Evolutionary conservation across 2,329 filamentous ascomycete genomes (phyloP), one percentile per base, ranked within the genome.

Genomic region (Xylariales sp.): DNA sequence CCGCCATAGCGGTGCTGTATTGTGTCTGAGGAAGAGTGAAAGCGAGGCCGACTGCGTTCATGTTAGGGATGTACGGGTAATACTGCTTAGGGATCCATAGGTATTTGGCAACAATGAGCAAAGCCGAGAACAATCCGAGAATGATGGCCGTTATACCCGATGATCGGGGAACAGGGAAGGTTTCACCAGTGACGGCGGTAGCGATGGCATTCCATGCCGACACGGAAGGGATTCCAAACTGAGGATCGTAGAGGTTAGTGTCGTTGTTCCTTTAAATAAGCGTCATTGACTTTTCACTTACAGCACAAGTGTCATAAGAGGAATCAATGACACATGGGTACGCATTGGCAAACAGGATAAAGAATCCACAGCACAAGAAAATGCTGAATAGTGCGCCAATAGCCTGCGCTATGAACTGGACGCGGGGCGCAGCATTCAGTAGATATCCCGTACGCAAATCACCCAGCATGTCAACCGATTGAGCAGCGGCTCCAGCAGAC

Each of bases 391-490:
- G 55, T 7, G 76, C 76, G 19, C 81, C 81, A 12, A 82, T 59
- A 29, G 68, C 71, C 57, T 85, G 82, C 0, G 80, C 81, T 47
- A 80, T 67, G 68, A 79, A 85, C 57, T 85, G 81, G 54, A 79
- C 71, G 42, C 74, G 69, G 0, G 81, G 81, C 0, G 81, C 72
- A 0, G 81, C 84, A 44, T 73, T 67, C 38, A 85, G 72, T 5
- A 85, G 66, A 66, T 83, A 85, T 5, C 81, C 81, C 28, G 80
- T 78, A 23, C 80, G 72, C 70, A 85, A 84, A 51, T 86, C 81
- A 39, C 69, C 69, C 24, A 76, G 72, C 13, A 84, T 61, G 36
- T 71, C 63, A 25, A 64, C 70, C 30, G 73, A 62, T 6, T 76
- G 71, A 13, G 73, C 69, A 4, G 75, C 74, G n/a, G 70, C 71